Evolutionary conservation across 176 grass and related monocot genomes (phyloP).

Genomic region (Ensete ventricosum): DNA sequence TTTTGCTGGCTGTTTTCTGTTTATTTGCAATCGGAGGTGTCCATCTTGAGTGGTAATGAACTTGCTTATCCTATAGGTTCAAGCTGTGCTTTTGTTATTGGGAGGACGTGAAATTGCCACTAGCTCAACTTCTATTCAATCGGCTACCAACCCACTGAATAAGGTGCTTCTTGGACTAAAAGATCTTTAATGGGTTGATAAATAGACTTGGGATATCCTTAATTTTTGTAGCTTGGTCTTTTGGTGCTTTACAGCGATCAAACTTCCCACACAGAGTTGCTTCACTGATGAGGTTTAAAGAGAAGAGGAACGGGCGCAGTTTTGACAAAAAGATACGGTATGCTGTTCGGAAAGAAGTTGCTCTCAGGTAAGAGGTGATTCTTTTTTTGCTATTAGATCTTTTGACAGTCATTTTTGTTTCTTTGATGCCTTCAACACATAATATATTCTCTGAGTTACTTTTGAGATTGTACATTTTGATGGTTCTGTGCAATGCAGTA

Average conservation of each 20-base stretch:
- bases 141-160: slow-evolving; percentile 53
- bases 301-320: slow-evolving; percentile 94
- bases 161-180: slow-evolving; percentile 40
- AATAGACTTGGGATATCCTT: slow-evolving; percentile 7
- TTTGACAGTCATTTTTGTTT: too few species aligned
- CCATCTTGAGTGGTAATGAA: not conserved
- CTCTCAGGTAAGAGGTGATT: slow-evolving; percentile 55
- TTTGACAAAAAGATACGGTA: slow-evolving; percentile 99
- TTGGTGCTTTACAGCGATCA: slow-evolving; percentile 42
- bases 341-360: slow-evolving; percentile 86
- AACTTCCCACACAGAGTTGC: slow-evolving; percentile 96
- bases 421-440: too few species aligned
- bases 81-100: slow-evolving; percentile 88
- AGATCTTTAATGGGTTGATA: not conserved
- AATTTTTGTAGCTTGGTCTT: slow-evolving; percentile 19
- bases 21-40: not conserved
- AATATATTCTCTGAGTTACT: too few species aligned
- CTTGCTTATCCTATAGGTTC: slow-evolving; percentile 41
- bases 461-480: too few species aligned
- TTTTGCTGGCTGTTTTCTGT: not conserved
- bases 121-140: slow-evolving; percentile 29
- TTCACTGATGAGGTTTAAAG: slow-evolving; percentile 89
- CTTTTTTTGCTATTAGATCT: not conserved
- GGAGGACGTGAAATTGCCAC: slow-evolving; percentile 79
- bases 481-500: not conserved